Percentiles rank a stretch among this genome's conserved stretches.
These are phyloP conservation scores for Meripilus lineatus DNA, from an alignment of 1,284 basidiomycete species.

Conservation along the genomic window DNA sequence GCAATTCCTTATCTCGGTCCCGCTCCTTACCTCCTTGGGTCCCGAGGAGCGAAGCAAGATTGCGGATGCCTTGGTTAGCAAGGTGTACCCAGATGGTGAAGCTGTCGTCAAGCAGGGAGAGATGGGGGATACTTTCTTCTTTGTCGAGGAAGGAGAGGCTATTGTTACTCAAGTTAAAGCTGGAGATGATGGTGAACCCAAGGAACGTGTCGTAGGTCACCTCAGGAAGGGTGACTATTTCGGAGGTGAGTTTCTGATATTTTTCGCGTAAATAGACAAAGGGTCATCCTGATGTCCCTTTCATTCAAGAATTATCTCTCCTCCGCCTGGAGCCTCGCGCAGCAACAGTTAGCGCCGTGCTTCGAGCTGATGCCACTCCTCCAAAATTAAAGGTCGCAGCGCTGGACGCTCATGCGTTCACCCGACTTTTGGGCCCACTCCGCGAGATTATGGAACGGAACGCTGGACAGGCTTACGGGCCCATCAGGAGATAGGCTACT, in stretches of 20 bases:
- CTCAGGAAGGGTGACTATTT: constrained; percentile 95
- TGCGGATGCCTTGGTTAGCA: constrained; percentile 89
- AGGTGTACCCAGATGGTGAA: constrained; percentile 79
- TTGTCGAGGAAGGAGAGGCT: constrained; percentile 92
- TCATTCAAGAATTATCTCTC: constrained; percentile 67
- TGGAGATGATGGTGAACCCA: constrained; percentile 52
- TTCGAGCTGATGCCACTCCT: constrained; percentile 42
- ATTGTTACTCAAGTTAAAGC: constrained; percentile 76
- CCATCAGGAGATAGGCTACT: no score
- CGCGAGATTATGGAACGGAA: constrained; percentile 86
- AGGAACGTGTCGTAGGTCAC: constrained; percentile 69
- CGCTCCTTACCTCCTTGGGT: constrained; percentile 82
- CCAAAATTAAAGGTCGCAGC: constrained; percentile 88
- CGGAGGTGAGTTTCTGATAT: constrained; percentile 66
- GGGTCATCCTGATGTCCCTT: constrained; percentile 4
- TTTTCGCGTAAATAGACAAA: neutral
- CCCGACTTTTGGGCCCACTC: constrained; percentile 87
- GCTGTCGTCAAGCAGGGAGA: constrained; percentile 91
- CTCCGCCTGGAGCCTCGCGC: constrained; percentile 85
- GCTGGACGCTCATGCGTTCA: constrained; percentile 92
- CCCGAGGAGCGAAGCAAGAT: constrained; percentile 93
- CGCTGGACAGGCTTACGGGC: constrained; percentile 52
- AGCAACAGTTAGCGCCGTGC: constrained; percentile 86
- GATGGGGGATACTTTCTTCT: constrained; percentile 95
- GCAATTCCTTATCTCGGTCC: constrained; percentile 89